Base-by-base conservation (phyloP, 2,329 filamentous ascomycete species). In the Diplodia sapinea region DNA sequence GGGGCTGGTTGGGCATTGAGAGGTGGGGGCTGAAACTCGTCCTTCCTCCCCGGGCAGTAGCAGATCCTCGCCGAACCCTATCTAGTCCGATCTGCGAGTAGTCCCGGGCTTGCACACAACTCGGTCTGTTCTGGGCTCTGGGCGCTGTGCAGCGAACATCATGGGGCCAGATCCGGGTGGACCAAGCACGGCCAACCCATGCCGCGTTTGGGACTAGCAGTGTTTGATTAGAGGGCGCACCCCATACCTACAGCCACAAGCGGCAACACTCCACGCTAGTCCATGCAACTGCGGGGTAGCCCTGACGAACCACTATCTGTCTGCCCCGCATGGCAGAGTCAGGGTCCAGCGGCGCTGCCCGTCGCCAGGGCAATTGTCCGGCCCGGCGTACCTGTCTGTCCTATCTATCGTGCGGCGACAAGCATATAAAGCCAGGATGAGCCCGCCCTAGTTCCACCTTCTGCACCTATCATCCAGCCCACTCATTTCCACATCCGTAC, bases 221-320 rank as follows among this genome's bases (percentile, higher is more conserved):
- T n/a, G 29, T 26, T 15, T 55, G 52, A 31, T 55, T 55, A 55
- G 31, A 55, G 29, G 52, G 52, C 52, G 31, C 11, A 20, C 52
- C 17, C 52, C 29, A 55, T 4, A 31, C 13, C 52, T 55, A 36
- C 0, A n/a, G 26, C 20, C 31, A 4, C 13, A 55, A 20, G 11
- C 31, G n/a, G 52, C 15, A 55, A 36, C 29, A 11, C 11, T 15
- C 52, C 7, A 55, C 52, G 29, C 52, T n/a, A 55, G 29, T 6
- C 7, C 15, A 55, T 55, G 52, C 52, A 33, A 12, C 8, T 33
- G 29, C 52, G 52, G 52, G 52, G 52, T 11, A 36, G 17, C 29
- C 15, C 29, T 20, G 3, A 55, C n/a, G 52, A 11, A 17, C 11
- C 2, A 15, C 13, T 2, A 29, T 4, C 12, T 20, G 8, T 55